phyloP scores from a whole-genome alignment of 345 rosid genomes.

The Eucalyptus coolabah region DNA sequence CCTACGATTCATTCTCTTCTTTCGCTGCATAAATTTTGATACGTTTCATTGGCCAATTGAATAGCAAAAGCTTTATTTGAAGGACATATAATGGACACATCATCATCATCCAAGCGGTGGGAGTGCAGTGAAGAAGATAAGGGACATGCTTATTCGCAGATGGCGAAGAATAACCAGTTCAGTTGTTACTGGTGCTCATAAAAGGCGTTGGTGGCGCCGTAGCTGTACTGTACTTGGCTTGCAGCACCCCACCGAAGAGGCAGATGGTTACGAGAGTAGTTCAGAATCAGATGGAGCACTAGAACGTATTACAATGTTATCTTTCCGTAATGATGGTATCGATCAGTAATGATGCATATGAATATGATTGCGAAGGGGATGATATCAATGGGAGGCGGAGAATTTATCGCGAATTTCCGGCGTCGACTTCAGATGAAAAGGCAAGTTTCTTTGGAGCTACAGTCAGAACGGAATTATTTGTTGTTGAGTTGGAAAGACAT shows the following conservation, averaged over 20 bases:
- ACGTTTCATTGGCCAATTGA: neutral
- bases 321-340: neutral
- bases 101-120: neutral
- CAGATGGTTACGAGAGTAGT: neutral
- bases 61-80: neutral
- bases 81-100: neutral
- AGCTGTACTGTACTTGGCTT: neutral
- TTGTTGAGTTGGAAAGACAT: neutral
- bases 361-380: neutral
- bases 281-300: neutral
- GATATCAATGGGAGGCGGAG: neutral
- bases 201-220: neutral
- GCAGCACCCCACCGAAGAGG: neutral
- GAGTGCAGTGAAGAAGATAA: neutral
- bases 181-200: neutral
- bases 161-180: neutral
- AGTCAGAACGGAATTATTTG: neutral
- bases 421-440: conserved; percentile 15
- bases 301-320: neutral
- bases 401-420: neutral
- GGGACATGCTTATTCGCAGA: neutral
- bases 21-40: neutral
- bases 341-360: neutral
- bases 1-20: neutral
- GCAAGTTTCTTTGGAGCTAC: conserved; percentile 14